Conservation (phyloP, 306 rosid species). For the Notholithocarpus densiflorus region DNA sequence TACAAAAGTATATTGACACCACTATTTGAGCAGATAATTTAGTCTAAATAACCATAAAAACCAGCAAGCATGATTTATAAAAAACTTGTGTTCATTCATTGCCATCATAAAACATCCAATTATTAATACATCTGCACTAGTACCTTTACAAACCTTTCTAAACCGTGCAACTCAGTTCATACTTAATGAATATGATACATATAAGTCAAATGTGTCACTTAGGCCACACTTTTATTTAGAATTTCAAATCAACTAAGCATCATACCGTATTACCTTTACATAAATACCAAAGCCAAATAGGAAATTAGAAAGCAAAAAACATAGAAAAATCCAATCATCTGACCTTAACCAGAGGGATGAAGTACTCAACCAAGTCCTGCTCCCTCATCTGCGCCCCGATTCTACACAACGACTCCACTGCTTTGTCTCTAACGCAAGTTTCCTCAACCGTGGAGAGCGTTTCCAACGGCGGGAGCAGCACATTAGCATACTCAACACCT, state of each 20-base stretch:
- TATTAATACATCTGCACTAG: not conserved
- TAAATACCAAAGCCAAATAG: not conserved
- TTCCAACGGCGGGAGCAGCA: conserved; percentile 78
- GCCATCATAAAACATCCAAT: not conserved
- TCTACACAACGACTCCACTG: conserved; percentile 86
- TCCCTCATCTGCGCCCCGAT: conserved; percentile 94
- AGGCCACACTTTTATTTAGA: too few species aligned
- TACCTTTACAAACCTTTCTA: not conserved
- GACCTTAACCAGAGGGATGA: conserved; percentile 92
- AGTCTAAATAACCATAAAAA: not conserved
- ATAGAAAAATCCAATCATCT: not conserved
- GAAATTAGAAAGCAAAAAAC: not conserved
- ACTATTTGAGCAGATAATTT: not conserved
- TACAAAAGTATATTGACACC: not conserved
- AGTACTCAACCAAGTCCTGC: conserved; percentile 76
- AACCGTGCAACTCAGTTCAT: not conserved
- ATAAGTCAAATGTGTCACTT: not conserved
- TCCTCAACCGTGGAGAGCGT: conserved; percentile 93
- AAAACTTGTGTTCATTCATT: not conserved
- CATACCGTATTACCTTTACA: too few species aligned
- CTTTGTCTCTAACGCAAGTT: conserved; percentile 94
- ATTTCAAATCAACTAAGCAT: too few species aligned
- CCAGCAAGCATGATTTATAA: not conserved
- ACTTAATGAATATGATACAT: not conserved
- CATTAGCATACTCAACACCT: conserved; percentile 82